Base-by-base conservation (phyloP, 2,329 filamentous ascomycete species). In the Fusarium praegraminearum region DNA sequence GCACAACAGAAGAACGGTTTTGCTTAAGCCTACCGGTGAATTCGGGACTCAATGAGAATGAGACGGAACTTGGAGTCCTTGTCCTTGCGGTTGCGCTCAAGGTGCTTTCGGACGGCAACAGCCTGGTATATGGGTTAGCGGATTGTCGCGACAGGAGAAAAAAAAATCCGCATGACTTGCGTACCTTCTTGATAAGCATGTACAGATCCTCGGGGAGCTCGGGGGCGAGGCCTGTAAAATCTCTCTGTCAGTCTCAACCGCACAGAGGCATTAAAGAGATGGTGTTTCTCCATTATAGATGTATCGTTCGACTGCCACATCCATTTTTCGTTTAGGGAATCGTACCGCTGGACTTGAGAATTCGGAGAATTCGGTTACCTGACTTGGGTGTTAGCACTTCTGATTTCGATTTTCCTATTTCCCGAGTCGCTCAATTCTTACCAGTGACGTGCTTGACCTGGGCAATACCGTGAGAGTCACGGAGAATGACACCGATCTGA, bases 41-140 rank as follows among this genome's bases (percentile, higher is more conserved):
- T 98, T 86, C 97, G 93, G 83, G 96, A 98, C 90, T 99, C 96
- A 86, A 99, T 97, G 79, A 99, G 92, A 95, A 99, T 99, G 76
- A 99, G 93, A 83, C 96, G 95, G 93, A 99, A 99, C 90, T 99
- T 99, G 89, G 91, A 93, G 90, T 99, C 96, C 89, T 94, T 97
- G 90, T 99, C 96, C 91, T 99, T 99, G 87, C 96, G 95, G 92
- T 99, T 99, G 86, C 93, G 93, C 91, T 98, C 94, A 77, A 99
- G 93, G 87, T 99, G 97, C 93, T 99, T 99, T 88, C 96, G 95
- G 87, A 99, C 96, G 82, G 94, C 92, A 79, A 98, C 94, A 78
- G 94, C 94, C 94, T 96, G 69, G 51, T 74, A 15, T n/a, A 8
- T 11, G 2, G 8, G 35, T 70, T 36, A 70, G 67, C 22, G 12